Conservation (phyloP, 768 basidiomycete genomes). For the Mycena sanguinolenta region DNA sequence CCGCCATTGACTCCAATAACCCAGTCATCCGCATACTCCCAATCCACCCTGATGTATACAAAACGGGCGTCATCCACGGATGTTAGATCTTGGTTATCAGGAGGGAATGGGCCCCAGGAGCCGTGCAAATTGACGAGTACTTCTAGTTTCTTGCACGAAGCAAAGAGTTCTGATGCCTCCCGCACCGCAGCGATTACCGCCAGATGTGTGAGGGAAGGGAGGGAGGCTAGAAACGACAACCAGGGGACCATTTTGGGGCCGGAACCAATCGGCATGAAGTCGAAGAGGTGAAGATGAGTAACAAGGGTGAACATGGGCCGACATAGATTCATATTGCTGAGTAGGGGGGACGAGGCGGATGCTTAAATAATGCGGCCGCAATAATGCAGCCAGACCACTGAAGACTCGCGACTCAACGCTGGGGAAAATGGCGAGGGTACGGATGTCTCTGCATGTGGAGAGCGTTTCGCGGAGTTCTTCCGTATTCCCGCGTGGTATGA, state of each 20-base stretch:
- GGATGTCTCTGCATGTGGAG: neutral
- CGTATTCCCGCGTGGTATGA: neutral
- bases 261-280: neutral
- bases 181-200: neutral
- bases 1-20: neutral
- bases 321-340: neutral
- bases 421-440: neutral
- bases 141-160: neutral
- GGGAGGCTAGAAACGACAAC: neutral
- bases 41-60: neutral
- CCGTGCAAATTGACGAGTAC: neutral
- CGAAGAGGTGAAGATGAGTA: neutral
- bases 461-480: neutral
- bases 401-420: neutral
- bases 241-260: neutral
- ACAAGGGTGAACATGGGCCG: neutral
- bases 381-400: neutral
- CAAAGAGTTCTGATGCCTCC: neutral
- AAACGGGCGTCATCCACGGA: neutral
- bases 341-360: neutral
- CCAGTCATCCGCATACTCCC: neutral
- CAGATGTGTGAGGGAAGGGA: conserved; percentile 2
- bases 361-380: neutral
- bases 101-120: neutral
- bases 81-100: neutral